Conservation (phyloP, 371 early-diverging fungal species). For the Circinella umbellata region DNA sequence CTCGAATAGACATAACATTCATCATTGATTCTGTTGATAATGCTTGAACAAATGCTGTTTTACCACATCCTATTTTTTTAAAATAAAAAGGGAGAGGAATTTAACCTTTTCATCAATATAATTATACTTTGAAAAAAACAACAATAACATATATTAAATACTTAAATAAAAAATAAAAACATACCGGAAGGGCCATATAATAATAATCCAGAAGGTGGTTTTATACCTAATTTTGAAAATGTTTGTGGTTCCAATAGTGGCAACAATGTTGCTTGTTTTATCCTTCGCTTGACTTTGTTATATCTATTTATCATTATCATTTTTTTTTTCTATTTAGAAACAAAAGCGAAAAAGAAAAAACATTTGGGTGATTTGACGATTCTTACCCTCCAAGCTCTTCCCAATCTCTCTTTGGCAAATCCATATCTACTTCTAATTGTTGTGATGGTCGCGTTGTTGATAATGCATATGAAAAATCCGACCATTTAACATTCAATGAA, state of each 20-base stretch:
- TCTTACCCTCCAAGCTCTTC: conserved; percentile 62
- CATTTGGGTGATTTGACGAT: not conserved
- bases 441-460: conserved; percentile 52
- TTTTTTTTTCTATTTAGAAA: too few species aligned
- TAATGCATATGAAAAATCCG: conserved; percentile 54
- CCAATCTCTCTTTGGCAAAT: conserved; percentile 46
- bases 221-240: conserved; percentile 70
- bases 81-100: too few species aligned
- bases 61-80: conserved; percentile 86
- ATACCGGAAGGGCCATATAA: conserved; percentile 88
- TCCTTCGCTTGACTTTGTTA: conserved; percentile 64
- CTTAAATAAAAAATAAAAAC: conserved; percentile 2
- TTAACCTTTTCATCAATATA: too few species aligned
- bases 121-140: too few species aligned
- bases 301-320: conserved; percentile 44
- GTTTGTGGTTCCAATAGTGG: conserved; percentile 70
- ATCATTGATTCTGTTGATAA: conserved; percentile 70
- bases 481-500: conserved; percentile 26
- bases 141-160: not conserved
- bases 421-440: conserved; percentile 53
- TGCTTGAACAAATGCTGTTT: conserved; percentile 81
- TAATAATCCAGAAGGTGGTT: conserved; percentile 80
- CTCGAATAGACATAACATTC: conserved; percentile 80
- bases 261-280: conserved; percentile 74
- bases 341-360: too few species aligned